Percentiles rank a stretch among this genome's conserved stretches.
phyloP scores from a whole-genome alignment of 2,329 filamentous ascomycete species.

The Harringtonia lauricola region DNA sequence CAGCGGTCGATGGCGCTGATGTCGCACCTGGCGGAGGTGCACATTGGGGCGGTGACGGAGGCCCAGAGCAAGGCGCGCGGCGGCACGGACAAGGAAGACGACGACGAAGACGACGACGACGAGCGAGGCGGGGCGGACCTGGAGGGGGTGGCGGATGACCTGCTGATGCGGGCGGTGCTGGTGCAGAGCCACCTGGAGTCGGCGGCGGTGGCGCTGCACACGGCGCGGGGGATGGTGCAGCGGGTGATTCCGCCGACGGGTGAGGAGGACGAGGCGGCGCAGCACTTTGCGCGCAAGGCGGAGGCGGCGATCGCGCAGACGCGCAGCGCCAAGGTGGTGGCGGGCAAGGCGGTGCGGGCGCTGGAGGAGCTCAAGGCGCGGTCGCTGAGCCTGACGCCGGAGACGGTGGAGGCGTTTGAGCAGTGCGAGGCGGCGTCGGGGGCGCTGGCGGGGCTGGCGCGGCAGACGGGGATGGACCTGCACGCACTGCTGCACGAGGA shows the following conservation, averaged over 20 bases:
- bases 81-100: neutral
- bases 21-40: constrained; percentile 73
- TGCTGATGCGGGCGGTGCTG: constrained; percentile 65
- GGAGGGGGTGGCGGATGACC: constrained; percentile 64
- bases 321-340: constrained; percentile 72
- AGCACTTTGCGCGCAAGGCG: constrained; percentile 58
- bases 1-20: constrained; percentile 78
- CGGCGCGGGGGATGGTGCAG: constrained; percentile 56
- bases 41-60: constrained; percentile 37
- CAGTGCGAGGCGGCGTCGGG: constrained; percentile 53
- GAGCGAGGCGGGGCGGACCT: constrained; percentile 31
- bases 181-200: constrained; percentile 77
- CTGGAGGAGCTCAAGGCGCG: constrained; percentile 67
- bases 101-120: constrained; percentile 1
- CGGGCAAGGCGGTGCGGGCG: constrained; percentile 65
- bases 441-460: constrained; percentile 54
- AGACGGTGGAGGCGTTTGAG: constrained; percentile 59
- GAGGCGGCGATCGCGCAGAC: constrained; percentile 65
- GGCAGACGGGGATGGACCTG: constrained; percentile 55
- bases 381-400: constrained; percentile 60
- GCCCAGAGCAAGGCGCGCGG: constrained; percentile 1
- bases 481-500: constrained; percentile 60
- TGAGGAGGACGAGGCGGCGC: constrained; percentile 56
- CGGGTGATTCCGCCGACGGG: constrained; percentile 43
- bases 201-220: constrained; percentile 55